phyloP scores from a whole-genome alignment of 1,139 yeast genomes.

The Pichia sp. region DNA sequence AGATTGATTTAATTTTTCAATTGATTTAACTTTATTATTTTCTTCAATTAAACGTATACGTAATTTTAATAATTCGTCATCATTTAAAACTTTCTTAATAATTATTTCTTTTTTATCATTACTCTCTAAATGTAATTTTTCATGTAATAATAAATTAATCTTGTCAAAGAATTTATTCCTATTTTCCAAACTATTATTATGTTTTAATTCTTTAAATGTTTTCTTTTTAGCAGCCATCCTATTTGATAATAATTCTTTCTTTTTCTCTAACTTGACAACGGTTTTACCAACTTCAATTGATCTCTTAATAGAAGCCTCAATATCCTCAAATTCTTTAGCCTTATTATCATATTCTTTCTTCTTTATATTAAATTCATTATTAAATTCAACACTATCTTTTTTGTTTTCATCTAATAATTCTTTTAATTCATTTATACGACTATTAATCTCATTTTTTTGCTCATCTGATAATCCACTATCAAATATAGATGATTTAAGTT shows the following conservation, averaged over 20 bases:
- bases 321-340: neutral
- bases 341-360: conserved; percentile 22
- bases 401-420: conserved; percentile 11
- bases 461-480: conserved; percentile 38
- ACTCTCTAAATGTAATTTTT: conserved; percentile 15
- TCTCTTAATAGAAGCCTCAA: conserved; percentile 4
- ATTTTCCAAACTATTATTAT: conserved; percentile 17
- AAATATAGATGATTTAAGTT: conserved; percentile 30
- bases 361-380: conserved; percentile 11
- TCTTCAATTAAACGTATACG: conserved; percentile 29
- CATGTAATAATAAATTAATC: conserved; percentile 21
- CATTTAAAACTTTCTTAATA: conserved; percentile 16
- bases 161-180: conserved; percentile 22
- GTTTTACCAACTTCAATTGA: neutral
- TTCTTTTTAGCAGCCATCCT: conserved; percentile 21
- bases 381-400: conserved; percentile 2
- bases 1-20: conserved; percentile 32
- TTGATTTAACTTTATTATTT: conserved; percentile 33
- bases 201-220: conserved; percentile 18
- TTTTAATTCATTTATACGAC: conserved; percentile 17
- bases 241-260: conserved; percentile 18
- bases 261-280: conserved; percentile 9
- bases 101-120: conserved; percentile 5
- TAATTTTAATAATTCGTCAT: conserved; percentile 10
- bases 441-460: conserved; percentile 20